Evolutionary conservation across 148 eudicot genomes (phyloP).

Genomic region (Nepenthes mirabilis): DNA sequence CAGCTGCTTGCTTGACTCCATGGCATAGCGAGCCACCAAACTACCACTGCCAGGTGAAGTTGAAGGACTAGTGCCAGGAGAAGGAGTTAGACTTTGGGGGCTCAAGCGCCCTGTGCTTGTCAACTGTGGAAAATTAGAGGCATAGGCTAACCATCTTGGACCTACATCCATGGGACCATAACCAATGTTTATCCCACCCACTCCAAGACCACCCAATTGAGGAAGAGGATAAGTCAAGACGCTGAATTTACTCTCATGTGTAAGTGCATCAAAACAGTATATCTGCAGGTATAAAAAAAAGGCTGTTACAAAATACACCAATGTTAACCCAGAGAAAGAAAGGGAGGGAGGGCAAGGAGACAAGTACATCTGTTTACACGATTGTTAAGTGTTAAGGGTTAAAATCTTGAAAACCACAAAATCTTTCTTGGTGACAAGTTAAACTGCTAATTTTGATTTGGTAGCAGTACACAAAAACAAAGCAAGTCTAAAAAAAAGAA

Average conservation of each 20-base stretch:
- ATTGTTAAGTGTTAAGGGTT: no score
- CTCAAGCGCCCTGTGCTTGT: slow-evolving; percentile 77
- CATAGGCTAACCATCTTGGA: slow-evolving; percentile 93
- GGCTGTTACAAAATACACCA: slow-evolving; percentile 3
- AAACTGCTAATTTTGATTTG: no score
- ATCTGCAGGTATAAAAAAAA: slow-evolving; percentile 42
- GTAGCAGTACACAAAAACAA: no score
- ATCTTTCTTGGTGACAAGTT: no score
- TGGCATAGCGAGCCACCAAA: slow-evolving; percentile 80
- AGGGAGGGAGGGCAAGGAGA: not conserved
- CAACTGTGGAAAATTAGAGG: slow-evolving; percentile 65
- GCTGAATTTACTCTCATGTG: slow-evolving; percentile 81
- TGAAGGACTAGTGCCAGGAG: slow-evolving; percentile 84
- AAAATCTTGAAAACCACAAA: no score
- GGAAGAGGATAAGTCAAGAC: slow-evolving; percentile 93
- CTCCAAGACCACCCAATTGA: slow-evolving; percentile 57
- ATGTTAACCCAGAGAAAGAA: not conserved
- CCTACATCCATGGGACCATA: slow-evolving; percentile 98
- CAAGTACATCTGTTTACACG: no score
- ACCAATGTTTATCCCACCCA: slow-evolving; percentile 57
- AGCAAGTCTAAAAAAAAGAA: not conserved
- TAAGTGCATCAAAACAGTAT: slow-evolving; percentile 84
- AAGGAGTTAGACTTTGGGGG: slow-evolving; percentile 75
- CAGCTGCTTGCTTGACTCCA: slow-evolving; percentile 90
- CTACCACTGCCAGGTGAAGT: slow-evolving; percentile 82